Conservation (phyloP, 805 yeast genomes). For the Candida railenensis region DNA sequence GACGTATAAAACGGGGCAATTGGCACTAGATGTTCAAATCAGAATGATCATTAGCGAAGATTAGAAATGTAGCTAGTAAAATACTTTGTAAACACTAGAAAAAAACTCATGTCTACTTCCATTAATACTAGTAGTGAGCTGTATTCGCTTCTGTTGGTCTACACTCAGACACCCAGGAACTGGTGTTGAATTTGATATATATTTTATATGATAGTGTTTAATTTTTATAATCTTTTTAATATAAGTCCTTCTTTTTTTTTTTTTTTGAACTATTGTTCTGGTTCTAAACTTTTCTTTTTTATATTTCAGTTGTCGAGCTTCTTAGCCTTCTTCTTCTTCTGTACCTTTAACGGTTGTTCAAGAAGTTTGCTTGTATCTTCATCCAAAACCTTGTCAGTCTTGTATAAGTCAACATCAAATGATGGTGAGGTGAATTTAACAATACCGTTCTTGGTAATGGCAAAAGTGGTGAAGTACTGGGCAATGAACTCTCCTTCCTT, state of each 20-base stretch:
- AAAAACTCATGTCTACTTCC: too few relatives aligned
- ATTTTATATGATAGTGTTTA: too few relatives aligned
- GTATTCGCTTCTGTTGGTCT: too few relatives aligned
- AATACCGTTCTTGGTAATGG: conserved; percentile 69
- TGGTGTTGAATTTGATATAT: too few relatives aligned
- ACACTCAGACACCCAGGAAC: too few relatives aligned
- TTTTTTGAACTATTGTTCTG: background rate
- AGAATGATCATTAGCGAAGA: too few relatives aligned
- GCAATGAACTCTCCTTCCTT: conserved; percentile 66
- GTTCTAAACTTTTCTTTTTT: background rate
- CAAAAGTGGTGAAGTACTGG: conserved; percentile 74
- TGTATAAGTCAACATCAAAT: conserved; percentile 47
- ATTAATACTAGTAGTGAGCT: too few relatives aligned
- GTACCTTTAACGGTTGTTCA: conserved; percentile 50
- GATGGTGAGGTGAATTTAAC: conserved; percentile 60
- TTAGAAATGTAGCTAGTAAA: too few relatives aligned
- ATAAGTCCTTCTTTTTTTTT: background rate
- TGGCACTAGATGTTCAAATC: too few relatives aligned
- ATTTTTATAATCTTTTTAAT: too few relatives aligned
- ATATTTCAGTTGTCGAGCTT: conserved; percentile 15
- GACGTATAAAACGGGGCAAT: too few relatives aligned
- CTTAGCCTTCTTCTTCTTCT: conserved; percentile 28
- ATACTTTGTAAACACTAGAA: too few relatives aligned
- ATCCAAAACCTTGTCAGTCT: conserved; percentile 57
- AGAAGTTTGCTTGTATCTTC: conserved; percentile 48